Evolutionary conservation across 345 rosid species (phyloP), one percentile per base, ranked within the genome.

Genomic region (Gossypium stocksii): DNA sequence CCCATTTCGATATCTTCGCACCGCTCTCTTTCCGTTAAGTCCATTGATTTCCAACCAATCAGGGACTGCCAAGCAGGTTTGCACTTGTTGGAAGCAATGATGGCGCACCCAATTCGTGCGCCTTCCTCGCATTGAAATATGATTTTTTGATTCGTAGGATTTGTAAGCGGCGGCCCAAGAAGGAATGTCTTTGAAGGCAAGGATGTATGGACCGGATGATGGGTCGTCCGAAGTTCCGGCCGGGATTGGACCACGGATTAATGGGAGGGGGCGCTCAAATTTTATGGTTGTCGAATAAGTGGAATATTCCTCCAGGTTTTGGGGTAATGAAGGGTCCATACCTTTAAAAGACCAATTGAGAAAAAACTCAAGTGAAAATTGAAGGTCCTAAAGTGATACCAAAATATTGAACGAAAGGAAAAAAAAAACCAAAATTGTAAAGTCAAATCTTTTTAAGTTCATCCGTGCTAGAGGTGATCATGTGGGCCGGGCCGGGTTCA

Each of bases 1-100:
- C 84, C 82, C 88, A 91, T 87, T 70, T 91, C 98, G 45, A 87
- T 87, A 74, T 77, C 91, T 78, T 94, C 98, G 81, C 97, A 91
- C 53, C 43, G 83, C 69, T 89, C 98, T 69, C 91, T 79, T 69
- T 86, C 94, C 78, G 78, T 87, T 79, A 86, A 80, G 61, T 87
- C 86, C 22, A 70, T 68, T 5, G 82, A 60, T 34, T 81, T 82
- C 66, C 46, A 59, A 38, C 84, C 86, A 22, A 74, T 46, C 3
- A 85, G 77, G 61, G 71, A 62, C 27, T 78, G 81, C 98, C 98
- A 93, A 1, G 93, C 87, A 9, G 89, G 90, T 79, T 87, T 86
- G 76, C 99, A 95, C 73, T 79, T 90, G 38, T 83, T 82, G 25
- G 97, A 89, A 0, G 97, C 97, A 17, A 78, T 66, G 73, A 94